Base-by-base conservation (phyloP, 2,329 filamentous ascomycete genomes). In the Pseudopithomyces maydicus region DNA sequence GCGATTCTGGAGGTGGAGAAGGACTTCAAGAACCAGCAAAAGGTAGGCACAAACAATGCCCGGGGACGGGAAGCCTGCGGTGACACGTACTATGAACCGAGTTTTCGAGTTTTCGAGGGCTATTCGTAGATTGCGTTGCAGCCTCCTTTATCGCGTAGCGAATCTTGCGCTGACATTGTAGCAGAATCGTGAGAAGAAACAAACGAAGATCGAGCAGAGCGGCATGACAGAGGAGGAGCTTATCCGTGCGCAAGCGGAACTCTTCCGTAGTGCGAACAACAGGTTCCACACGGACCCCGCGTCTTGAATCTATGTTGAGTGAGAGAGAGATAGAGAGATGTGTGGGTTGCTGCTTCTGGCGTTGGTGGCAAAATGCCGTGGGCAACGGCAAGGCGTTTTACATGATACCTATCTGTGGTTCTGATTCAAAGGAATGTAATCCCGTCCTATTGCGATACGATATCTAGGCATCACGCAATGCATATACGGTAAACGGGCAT, bases 141-240 rank as follows among this genome's bases (percentile, higher is more conserved):
- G 12, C 23, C 10, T 17, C 12, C 19, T 19, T 11, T 33, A 35
- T 3, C 10, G 26, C 29, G 19, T n/a, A 15, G 6, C 17, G 44
- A 15, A 35, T 17, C 4, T 11, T 7, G 32, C 20, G 17, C 32
- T 50, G 10, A 10, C 42, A 49, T 36, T 29, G 36, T 53, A 19
- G 58, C 71, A 97, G 92, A 91, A 90, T 29, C 90, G 94, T 46
- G 95, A 99, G 79, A 96, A 96, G 83, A 97, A 97, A 78, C 90
- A 93, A 63, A 96, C 93, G 77, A 98, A 98, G 80, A 92, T 98
- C 71, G 94, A 97, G 69, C 90, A 95, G 74, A 97, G 92, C 73
- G 94, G 94, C 52, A 84, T 98, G 80, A 90, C 90, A 0, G 88
- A 96, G 73, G 95, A 97, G 67, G 90, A 99, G 76, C 83, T 99